Conservation (phyloP, 2,329 filamentous ascomycete genomes). For the Epichloe gansuensis region DNA sequence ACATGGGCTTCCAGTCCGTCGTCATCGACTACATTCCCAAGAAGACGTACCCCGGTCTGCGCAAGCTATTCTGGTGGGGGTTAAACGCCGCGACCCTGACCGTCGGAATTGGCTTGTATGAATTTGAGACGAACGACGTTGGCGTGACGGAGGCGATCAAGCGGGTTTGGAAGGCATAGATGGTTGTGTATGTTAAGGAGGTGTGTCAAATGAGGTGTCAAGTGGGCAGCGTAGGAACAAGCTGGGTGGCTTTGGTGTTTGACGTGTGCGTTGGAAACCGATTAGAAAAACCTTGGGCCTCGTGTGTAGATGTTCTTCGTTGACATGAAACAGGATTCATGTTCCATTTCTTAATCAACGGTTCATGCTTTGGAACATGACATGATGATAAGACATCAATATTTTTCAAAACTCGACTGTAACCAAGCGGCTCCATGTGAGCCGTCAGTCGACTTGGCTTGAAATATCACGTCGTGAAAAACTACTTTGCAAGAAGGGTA, state of each 20-base stretch:
- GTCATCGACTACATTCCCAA: conserved; percentile 86
- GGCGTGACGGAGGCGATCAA: conserved; percentile 83
- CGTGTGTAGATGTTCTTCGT: conserved; percentile 11
- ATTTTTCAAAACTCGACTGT: too few species aligned
- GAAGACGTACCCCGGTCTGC: conserved; percentile 53
- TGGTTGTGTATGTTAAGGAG: not conserved
- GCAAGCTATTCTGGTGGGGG: conserved; percentile 60
- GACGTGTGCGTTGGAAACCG: not conserved
- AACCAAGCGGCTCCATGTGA: too few species aligned
- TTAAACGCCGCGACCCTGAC: conserved; percentile 69
- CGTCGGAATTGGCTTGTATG: conserved; percentile 82
- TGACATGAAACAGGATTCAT: conserved; percentile 6
- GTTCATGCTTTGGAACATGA: too few species aligned
- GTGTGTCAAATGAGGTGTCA: not conserved
- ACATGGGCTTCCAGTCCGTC: conserved; percentile 85
- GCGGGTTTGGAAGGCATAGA: conserved; percentile 75
- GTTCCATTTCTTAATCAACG: conserved; percentile 5
- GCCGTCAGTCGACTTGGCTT: too few species aligned
- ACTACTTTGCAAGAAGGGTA: not conserved
- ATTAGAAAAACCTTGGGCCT: not conserved
- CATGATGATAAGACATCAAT: too few species aligned
- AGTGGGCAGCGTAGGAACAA: not conserved
- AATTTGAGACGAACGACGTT: conserved; percentile 98
- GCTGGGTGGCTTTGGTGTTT: not conserved
- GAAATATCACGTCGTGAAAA: too few species aligned